Evolutionary conservation across 208 protist genomes (phyloP).

Genomic region (Wallacemonas sp.): DNA sequence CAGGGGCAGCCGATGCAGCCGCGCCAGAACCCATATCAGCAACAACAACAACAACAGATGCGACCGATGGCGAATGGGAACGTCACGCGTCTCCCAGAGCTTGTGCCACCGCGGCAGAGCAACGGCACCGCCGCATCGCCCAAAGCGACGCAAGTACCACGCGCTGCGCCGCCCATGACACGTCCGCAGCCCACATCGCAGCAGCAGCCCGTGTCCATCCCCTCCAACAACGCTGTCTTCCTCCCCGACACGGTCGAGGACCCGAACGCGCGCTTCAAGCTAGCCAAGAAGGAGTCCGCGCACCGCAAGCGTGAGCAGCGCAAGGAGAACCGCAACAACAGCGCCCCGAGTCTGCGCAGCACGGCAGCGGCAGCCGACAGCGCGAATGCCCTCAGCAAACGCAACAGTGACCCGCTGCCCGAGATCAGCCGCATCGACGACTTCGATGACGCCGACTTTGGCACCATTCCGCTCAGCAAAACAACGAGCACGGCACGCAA

Average conservation of each 20-base stretch:
- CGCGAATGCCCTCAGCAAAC: constrained; percentile 4
- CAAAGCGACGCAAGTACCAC: background rate
- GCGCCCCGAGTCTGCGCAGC: background rate
- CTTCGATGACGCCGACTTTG: constrained; percentile 2
- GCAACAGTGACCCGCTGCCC: constrained; percentile 9
- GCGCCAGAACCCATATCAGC: too few species aligned
- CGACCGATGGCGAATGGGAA: background rate
- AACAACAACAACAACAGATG: constrained; percentile 1
- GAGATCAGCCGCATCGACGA: constrained; percentile 7
- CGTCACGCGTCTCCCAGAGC: background rate
- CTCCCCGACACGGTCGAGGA: constrained; percentile 7
- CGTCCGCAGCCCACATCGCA: background rate
- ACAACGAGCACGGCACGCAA: background rate
- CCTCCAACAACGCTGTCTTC: background rate
- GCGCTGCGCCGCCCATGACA: background rate
- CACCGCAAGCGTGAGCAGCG: background rate
- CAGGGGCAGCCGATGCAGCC: background rate
- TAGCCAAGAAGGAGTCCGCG: constrained; percentile 6
- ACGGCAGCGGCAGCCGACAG: background rate
- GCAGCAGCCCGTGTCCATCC: background rate
- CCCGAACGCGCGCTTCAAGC: constrained; percentile 9
- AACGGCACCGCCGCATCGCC: background rate
- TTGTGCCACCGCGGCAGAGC: background rate
- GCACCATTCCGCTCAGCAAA: background rate
- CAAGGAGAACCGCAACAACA: background rate